Evolutionary conservation across 805 yeast species (phyloP), one percentile per base, ranked within the genome.

Genomic region (Soucietia sequanensis): DNA sequence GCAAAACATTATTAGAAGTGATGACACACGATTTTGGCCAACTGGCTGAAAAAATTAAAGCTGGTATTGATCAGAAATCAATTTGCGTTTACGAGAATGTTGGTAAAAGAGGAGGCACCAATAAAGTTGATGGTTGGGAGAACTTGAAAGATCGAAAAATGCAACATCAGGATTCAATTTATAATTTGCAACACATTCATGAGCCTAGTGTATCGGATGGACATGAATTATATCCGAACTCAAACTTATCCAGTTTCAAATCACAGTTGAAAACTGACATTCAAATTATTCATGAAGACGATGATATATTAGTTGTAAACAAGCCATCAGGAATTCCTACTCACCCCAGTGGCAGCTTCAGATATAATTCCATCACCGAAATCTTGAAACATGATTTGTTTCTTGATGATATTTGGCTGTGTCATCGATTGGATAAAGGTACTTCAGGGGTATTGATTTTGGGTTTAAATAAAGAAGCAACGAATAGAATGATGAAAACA

Each of bases 271-370:
- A 27, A 17, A 38, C 45, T n/a, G 45, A 43, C 16, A 41, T 56
- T 5, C 28, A 43, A 12, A 52, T 68, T 2, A 44, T 75, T 0
- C 57, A 48, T 44, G 62, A 70, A 39, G 66, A 68, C 40, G 53
- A 50, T 3, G 53, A 60, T 6, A 20, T 68, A 0, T 17, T 74
- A 11, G 78, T 76, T 17, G 65, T 75, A 2, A 57, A 71, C 43
- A 76, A 76, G 40, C 80, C 80, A 0, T 55, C 67, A 0, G 81
- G 81, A 0, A 54, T 75, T 2, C 79, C 81, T 1, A 73, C 77
- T 1, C 81, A 76, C 43, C 78, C 81, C 0, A 61, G 73, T 0
- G 69, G 72, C 6, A 65, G 58, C 25, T 73, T 67, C 43, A 40
- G 51, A 22, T 58, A 60, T 43, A 76, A 76, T 48, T 55, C 72